A percentile compares a stretch with the other conserved stretches of the same genome.
phyloP scores from a whole-genome alignment of 2,329 filamentous ascomycete genomes.

The Fusarium drepaniforme region DNA sequence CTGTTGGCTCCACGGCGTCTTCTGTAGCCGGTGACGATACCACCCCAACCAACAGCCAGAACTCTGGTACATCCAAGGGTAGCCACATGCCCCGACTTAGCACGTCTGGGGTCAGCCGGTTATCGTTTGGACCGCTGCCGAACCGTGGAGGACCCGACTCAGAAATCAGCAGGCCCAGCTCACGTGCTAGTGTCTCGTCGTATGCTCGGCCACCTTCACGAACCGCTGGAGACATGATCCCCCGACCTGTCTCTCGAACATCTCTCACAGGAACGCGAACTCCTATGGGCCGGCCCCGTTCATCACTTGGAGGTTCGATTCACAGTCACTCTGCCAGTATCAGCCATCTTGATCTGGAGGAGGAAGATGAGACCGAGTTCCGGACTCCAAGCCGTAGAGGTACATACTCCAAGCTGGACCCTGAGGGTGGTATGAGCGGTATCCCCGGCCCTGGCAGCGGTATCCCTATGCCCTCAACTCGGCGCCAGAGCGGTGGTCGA shows the following conservation, averaged over 20 bases:
- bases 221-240: constrained; percentile 60
- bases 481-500: constrained; percentile 59
- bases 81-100: constrained; percentile 71
- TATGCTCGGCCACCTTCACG: constrained; percentile 67
- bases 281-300: constrained; percentile 76
- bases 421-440: constrained; percentile 53
- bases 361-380: constrained; percentile 55
- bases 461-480: constrained; percentile 59
- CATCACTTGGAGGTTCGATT: constrained; percentile 75
- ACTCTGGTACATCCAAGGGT: constrained; percentile 52
- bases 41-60: constrained; percentile 58
- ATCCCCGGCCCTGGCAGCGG: constrained; percentile 58
- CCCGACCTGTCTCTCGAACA: constrained; percentile 74
- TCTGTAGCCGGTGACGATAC: constrained; percentile 64
- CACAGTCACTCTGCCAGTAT: constrained; percentile 71
- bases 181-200: constrained; percentile 73
- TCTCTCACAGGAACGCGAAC: constrained; percentile 73
- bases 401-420: constrained; percentile 63
- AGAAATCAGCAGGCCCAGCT: constrained; percentile 73
- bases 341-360: constrained; percentile 64
- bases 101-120: constrained; percentile 70
- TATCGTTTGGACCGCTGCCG: constrained; percentile 73
- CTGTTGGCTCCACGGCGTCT: constrained; percentile 67
- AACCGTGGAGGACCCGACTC: constrained; percentile 63
- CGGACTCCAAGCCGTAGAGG: constrained; percentile 68